phyloP scores from a whole-genome alignment of 2,329 filamentous ascomycete species.

The Verticillium zaregamsianum region DNA sequence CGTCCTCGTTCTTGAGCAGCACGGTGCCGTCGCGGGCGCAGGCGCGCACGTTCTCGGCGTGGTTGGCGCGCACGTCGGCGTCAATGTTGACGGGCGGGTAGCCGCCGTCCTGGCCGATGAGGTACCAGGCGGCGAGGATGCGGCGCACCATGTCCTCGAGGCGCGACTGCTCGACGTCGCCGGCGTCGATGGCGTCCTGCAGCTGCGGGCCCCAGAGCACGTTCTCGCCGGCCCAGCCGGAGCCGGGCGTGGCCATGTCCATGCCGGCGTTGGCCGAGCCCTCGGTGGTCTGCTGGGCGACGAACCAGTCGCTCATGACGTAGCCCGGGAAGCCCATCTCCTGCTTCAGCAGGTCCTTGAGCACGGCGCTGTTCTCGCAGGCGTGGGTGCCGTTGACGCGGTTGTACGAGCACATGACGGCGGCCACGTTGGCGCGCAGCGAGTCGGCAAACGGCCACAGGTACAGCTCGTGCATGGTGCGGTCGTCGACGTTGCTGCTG shows the following conservation, averaged over 20 bases:
- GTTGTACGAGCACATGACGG: conserved; percentile 71
- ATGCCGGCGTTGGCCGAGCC: conserved; percentile 63
- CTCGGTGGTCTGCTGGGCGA: conserved; percentile 69
- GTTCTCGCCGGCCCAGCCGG: conserved; percentile 46
- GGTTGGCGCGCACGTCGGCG: conserved; percentile 52
- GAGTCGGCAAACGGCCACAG: conserved; percentile 68
- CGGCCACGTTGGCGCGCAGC: conserved; percentile 59
- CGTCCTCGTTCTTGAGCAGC: conserved; percentile 61
- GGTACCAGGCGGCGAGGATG: conserved; percentile 60
- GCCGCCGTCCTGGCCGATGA: conserved; percentile 44
- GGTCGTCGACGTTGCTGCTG: conserved; percentile 57
- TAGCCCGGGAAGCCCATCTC: conserved; percentile 72
- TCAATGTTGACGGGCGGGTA: conserved; percentile 51
- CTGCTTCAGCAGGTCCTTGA: conserved; percentile 62
- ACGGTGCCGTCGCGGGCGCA: conserved; percentile 55
- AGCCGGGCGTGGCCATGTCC: conserved; percentile 81
- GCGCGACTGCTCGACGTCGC: conserved; percentile 52
- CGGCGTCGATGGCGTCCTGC: conserved; percentile 49
- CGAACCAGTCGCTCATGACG: conserved; percentile 60
- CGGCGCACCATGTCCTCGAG: conserved; percentile 65
- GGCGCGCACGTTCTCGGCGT: conserved; percentile 58
- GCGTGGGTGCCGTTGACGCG: conserved; percentile 65
- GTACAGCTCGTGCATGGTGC: conserved; percentile 64
- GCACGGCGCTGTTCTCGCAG: conserved; percentile 57
- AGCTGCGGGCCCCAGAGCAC: conserved; percentile 54